phyloP scores from a whole-genome alignment of 352 stramenopile species.

The Globisporangium abappressorium region DNA sequence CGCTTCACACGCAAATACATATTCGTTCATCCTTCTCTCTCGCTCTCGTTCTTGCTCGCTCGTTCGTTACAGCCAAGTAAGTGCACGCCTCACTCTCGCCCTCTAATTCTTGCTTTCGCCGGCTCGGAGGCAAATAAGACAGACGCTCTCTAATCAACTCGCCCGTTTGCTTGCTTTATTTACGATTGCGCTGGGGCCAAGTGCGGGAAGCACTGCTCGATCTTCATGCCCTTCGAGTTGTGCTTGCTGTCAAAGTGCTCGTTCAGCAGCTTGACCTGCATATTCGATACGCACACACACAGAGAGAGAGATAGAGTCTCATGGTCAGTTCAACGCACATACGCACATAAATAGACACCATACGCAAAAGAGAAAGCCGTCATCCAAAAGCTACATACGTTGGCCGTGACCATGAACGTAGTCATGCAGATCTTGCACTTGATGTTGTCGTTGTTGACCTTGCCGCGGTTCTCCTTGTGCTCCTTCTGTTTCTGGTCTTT shows the following conservation, averaged over 20 bases:
- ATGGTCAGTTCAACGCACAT: background rate
- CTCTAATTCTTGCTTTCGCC: background rate
- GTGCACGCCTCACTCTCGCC: background rate
- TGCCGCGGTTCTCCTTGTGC: slow-evolving; percentile 74
- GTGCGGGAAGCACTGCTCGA: slow-evolving; percentile 70
- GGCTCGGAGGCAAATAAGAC: background rate
- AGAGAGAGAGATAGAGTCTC: background rate
- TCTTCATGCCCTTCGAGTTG: slow-evolving; percentile 52
- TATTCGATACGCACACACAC: background rate
- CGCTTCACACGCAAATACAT: slow-evolving; percentile 5
- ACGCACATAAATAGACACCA: background rate
- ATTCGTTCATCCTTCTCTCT: background rate
- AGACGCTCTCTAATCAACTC: background rate
- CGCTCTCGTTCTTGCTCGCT: background rate
- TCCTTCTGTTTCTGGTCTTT: slow-evolving; percentile 83
- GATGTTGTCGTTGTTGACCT: slow-evolving; percentile 72
- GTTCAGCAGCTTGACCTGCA: slow-evolving; percentile 55
- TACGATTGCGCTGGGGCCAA: slow-evolving; percentile 13
- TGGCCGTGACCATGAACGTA: slow-evolving; percentile 84
- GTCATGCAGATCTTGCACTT: slow-evolving; percentile 90
- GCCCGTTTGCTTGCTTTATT: background rate
- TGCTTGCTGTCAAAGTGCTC: slow-evolving; percentile 83
- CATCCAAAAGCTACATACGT: slow-evolving; percentile 33
- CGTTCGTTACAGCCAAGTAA: background rate
- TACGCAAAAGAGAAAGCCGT: background rate